phyloP scores from a whole-genome alignment of 2,329 filamentous ascomycete species.

The Ophiostoma populinum region DNA sequence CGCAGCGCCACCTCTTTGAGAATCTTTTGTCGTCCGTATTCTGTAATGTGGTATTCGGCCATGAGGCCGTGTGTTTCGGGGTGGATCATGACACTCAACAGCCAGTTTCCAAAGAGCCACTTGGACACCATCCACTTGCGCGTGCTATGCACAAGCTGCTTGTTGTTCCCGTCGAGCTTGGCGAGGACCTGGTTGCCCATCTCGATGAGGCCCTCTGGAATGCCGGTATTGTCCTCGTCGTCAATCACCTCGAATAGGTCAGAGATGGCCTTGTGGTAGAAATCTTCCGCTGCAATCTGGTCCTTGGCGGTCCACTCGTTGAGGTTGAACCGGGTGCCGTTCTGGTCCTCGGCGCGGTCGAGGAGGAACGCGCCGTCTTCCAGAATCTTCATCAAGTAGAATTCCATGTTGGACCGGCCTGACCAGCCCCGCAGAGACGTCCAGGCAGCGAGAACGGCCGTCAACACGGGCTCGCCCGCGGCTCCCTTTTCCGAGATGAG shows the following conservation, averaged over 20 bases:
- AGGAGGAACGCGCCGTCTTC: slow-evolving; percentile 84
- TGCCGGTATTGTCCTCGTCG: slow-evolving; percentile 66
- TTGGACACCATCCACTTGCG: slow-evolving; percentile 73
- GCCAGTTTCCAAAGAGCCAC: slow-evolving; percentile 82
- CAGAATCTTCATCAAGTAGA: slow-evolving; percentile 86
- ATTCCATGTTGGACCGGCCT: slow-evolving; percentile 75
- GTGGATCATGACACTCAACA: slow-evolving; percentile 68
- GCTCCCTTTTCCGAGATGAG: slow-evolving; percentile 63
- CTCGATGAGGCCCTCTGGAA: slow-evolving; percentile 71
- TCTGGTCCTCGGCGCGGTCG: slow-evolving; percentile 67
- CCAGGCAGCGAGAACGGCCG: slow-evolving; percentile 77
- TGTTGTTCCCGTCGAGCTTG: slow-evolving; percentile 46
- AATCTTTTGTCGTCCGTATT: slow-evolving; percentile 73
- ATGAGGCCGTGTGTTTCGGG: slow-evolving; percentile 71
- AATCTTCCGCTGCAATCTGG: slow-evolving; percentile 68
- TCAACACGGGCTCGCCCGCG: slow-evolving; percentile 63
- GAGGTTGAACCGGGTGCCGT: slow-evolving; percentile 52
- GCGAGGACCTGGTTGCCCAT: slow-evolving; percentile 69
- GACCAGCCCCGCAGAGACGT: slow-evolving; percentile 77
- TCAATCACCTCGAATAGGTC: slow-evolving; percentile 75
- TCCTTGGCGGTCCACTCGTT: slow-evolving; percentile 62
- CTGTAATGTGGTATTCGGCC: slow-evolving; percentile 80
- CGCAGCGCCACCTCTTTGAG: slow-evolving; percentile 64
- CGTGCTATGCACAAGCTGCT: slow-evolving; percentile 50
- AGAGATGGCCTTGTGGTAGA: slow-evolving; percentile 68